phyloP scores from a whole-genome alignment of 2,329 filamentous ascomycete species.

The Berkeleyomyces basicola region DNA sequence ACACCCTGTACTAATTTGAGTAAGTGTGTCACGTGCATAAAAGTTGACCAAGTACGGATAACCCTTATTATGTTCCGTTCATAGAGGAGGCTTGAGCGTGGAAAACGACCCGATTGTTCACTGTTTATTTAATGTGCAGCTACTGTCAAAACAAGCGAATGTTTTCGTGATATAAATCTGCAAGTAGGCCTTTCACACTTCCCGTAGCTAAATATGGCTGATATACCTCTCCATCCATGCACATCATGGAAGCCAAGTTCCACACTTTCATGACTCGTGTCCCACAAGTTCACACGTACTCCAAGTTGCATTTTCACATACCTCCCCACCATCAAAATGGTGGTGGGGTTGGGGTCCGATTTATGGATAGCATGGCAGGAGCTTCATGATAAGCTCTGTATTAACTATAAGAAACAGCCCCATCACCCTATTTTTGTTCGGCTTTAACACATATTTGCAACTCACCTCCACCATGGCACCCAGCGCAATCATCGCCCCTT shows the following conservation, averaged over 20 bases:
- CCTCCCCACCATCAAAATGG: background rate
- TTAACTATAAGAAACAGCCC: background rate
- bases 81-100: too few relatives aligned
- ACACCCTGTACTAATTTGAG: background rate
- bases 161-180: too few relatives aligned
- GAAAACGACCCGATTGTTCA: too few relatives aligned
- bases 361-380: background rate
- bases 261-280: background rate
- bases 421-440: background rate
- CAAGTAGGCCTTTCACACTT: too few relatives aligned
- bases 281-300: background rate
- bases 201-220: too few relatives aligned
- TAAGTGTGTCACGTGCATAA: background rate
- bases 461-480: constrained; percentile 53
- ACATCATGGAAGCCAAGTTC: too few relatives aligned
- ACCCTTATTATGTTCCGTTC: background rate
- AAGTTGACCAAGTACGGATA: background rate
- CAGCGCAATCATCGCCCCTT: constrained; percentile 86
- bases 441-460: too few relatives aligned
- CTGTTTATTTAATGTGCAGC: too few relatives aligned
- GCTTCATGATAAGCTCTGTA: background rate
- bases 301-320: background rate
- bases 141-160: too few relatives aligned
- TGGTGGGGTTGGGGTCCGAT: background rate
- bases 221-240: too few relatives aligned